Base-by-base conservation (phyloP, 163 green algal genomes). In the Picocystis sp. region DNA sequence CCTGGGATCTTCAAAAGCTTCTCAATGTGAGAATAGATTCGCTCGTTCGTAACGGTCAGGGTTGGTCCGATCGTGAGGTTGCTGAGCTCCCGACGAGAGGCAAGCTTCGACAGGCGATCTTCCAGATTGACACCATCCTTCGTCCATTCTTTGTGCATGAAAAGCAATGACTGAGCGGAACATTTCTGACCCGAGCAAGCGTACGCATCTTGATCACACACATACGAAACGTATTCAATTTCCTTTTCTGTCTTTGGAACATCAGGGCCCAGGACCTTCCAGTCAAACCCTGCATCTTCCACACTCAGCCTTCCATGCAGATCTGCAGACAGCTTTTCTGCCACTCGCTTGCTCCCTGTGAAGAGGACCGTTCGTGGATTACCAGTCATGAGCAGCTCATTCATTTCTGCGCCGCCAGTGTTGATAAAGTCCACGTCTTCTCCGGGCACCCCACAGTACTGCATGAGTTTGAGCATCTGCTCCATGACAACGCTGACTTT, bases 251-350 rank as follows among this genome's bases (percentile, higher is more conserved):
- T 52, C 33, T 52, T 17, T 1, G 41, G 17, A 38, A 94, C 89
- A 65, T 98, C 89, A 1, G 89, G 89, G 5, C 89, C 89, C 46
- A 98, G 69, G 15, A 98, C 77, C 74, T 98, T 98, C 89, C 89
- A 98, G 76, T 98, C 89, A 58, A 95, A 98, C 1, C 89, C 89
- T 1, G 89, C 89, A 58, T 98, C 89, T 71, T 98, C 89, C 50
- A 97, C 25, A 49, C 14, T 49, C 47, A 87, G 75, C 65, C 78
- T 83, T 53, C 84, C 84, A 6, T 65, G 47, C 19, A 87, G 69
- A 29, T 86, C 64, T 2, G 43, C 35, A 0, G 76, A 64, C 22
- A 93, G 67, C 25, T 71, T 64, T 64, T 93, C 81, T 2, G 79
- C 83, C 22, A 92, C 72, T 1, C 53, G 6, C 5, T 50, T 41